These are phyloP conservation scores for Boletus sp. DNA, from an alignment of 768 basidiomycete species.

Conservation along the genomic window DNA sequence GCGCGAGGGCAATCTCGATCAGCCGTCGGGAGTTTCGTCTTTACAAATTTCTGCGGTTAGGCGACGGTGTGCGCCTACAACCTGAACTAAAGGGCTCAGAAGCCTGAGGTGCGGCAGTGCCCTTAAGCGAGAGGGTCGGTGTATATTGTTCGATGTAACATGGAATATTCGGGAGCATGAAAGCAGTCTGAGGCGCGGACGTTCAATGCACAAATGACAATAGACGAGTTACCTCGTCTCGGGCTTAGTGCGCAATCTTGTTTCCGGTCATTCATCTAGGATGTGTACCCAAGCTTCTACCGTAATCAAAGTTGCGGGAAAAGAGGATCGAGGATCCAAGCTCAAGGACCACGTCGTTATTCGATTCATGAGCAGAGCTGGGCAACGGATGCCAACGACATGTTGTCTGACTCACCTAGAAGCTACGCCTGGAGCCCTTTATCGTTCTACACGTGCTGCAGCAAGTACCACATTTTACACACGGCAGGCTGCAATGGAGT, in stretches of 20 bases:
- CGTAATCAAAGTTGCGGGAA: too few species aligned
- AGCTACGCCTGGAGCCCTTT: background rate
- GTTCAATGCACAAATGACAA: too few species aligned
- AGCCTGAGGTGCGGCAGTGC: background rate
- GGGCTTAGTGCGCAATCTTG: too few species aligned
- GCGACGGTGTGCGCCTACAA: background rate
- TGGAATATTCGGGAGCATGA: background rate
- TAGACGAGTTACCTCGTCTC: too few species aligned
- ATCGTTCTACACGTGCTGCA: background rate
- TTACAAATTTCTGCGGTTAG: background rate
- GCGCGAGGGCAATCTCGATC: constrained; percentile 1
- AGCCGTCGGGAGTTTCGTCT: background rate
- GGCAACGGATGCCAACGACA: background rate
- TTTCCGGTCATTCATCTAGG: too few species aligned
- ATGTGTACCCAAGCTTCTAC: too few species aligned
- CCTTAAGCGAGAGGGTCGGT: background rate
- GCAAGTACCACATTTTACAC: background rate
- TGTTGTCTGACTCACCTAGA: background rate
- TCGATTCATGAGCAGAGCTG: too few species aligned
- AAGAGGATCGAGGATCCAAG: too few species aligned
- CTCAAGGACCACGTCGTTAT: too few species aligned
- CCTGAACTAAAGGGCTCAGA: background rate
- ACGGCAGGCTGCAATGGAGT: background rate
- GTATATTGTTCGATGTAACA: background rate
- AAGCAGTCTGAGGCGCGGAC: too few species aligned